Percentiles rank a stretch among this genome's conserved stretches.
These are phyloP conservation scores for Alternaria rosae DNA, from an alignment of 2,329 filamentous ascomycete species.

Conservation along the genomic window DNA sequence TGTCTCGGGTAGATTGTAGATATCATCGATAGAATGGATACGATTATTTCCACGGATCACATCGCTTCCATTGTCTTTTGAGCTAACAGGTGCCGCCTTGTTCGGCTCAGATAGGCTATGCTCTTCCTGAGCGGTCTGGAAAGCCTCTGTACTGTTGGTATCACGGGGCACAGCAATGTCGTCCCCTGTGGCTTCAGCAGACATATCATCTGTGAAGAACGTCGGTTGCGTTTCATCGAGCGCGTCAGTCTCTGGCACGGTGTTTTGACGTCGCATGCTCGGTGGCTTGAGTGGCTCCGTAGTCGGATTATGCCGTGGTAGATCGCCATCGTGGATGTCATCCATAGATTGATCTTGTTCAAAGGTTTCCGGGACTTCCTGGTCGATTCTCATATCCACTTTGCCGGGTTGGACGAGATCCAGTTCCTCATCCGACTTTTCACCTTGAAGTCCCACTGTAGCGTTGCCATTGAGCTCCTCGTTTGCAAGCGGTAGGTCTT, in stretches of 20 bases:
- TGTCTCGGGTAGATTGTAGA: slow-evolving; percentile 46
- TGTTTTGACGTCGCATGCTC: slow-evolving; percentile 35
- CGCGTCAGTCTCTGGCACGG: slow-evolving; percentile 45
- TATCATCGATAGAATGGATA: slow-evolving; percentile 46
- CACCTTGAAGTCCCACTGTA: not conserved
- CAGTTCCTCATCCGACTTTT: slow-evolving; percentile 12
- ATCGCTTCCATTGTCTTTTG: slow-evolving; percentile 26
- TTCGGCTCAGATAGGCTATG: slow-evolving; percentile 36
- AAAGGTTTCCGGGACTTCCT: slow-evolving; percentile 36
- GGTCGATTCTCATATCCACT: slow-evolving; percentile 14
- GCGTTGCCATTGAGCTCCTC: slow-evolving; percentile 19
- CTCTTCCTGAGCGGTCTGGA: slow-evolving; percentile 51
- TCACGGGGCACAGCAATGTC: slow-evolving; percentile 3
- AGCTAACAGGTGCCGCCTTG: slow-evolving; percentile 14
- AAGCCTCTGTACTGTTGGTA: slow-evolving; percentile 32
- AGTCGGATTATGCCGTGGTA: not conserved
- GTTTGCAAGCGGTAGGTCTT: slow-evolving; percentile 31
- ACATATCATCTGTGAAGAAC: slow-evolving; percentile 21
- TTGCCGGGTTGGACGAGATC: slow-evolving; percentile 18
- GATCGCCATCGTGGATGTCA: not conserved
- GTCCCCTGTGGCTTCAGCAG: not conserved
- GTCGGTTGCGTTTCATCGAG: slow-evolving; percentile 45
- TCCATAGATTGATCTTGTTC: slow-evolving; percentile 18
- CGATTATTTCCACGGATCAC: slow-evolving; percentile 12
- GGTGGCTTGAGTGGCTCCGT: slow-evolving; percentile 7